Conservation (phyloP, 23 red algal genomes). For the Gracilaria domingensis region DNA sequence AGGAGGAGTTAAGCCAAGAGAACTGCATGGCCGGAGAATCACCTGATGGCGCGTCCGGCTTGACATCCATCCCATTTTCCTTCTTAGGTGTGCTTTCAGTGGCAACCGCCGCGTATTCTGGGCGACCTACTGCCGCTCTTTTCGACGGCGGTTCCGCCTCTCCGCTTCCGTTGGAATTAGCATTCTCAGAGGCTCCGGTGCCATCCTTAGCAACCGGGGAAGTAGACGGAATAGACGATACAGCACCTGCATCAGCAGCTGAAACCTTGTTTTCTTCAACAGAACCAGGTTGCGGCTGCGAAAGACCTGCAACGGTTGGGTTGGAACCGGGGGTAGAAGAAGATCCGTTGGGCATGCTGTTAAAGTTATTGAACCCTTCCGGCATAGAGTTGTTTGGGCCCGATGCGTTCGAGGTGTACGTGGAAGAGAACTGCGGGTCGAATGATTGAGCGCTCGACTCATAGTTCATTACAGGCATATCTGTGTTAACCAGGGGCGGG, state of each 20-base stretch:
- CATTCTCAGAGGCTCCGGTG: not conserved
- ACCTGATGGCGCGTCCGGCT: constrained; percentile 14
- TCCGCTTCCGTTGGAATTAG: constrained; percentile 41
- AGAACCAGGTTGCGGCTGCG: constrained; percentile 49
- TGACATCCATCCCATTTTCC: constrained; percentile 26
- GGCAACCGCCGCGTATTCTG: constrained; percentile 45
- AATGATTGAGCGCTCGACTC: constrained; percentile 27
- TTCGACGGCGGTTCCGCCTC: constrained; percentile 70
- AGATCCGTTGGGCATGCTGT: constrained; percentile 45
- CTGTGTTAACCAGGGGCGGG: constrained; percentile 15
- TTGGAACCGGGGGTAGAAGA: constrained; percentile 2
- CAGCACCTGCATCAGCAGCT: not conserved
- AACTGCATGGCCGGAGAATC: constrained; percentile 77
- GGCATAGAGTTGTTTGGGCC: constrained; percentile 35
- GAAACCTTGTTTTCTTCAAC: constrained; percentile 36
- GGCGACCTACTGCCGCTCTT: constrained; percentile 64
- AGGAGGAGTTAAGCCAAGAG: constrained; percentile 69
- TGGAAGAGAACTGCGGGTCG: constrained; percentile 57
- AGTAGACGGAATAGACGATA: not conserved
- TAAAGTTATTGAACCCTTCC: constrained; percentile 50
- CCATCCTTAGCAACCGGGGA: not conserved
- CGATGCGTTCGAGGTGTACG: constrained; percentile 14
- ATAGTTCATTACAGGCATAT: constrained; percentile 54
- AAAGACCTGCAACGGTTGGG: constrained; percentile 32
- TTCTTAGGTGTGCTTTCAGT: constrained; percentile 36